A percentile compares a stretch with the other conserved stretches of the same genome.
These are phyloP conservation scores for Russula sp. DNA, from an alignment of 768 basidiomycete species.

Conservation along the genomic window DNA sequence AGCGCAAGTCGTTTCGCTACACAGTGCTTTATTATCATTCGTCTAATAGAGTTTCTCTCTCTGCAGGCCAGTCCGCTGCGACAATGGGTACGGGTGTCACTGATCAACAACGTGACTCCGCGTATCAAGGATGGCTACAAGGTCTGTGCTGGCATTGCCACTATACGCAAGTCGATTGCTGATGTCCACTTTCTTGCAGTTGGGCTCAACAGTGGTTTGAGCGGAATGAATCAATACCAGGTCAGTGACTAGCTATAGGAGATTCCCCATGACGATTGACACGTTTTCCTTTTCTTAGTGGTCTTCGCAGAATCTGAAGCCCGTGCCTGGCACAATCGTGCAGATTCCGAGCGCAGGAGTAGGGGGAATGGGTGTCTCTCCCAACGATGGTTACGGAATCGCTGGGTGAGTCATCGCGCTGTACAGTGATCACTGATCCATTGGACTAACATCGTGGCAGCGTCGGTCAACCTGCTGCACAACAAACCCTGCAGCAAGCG, in stretches of 20 bases:
- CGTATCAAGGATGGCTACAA: constrained; percentile 15
- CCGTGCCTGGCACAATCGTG: constrained; percentile 13
- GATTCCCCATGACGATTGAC: not conserved
- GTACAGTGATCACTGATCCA: not conserved
- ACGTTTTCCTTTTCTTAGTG: constrained; percentile 3
- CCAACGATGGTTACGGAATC: constrained; percentile 23
- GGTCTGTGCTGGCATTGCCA: constrained; percentile 1
- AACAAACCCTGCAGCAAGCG: constrained; percentile 7
- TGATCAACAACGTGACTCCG: not conserved
- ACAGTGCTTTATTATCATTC: not conserved
- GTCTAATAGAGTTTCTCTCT: not conserved
- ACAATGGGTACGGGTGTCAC: constrained; percentile 5
- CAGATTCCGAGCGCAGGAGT: not conserved
- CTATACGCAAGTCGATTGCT: not conserved
- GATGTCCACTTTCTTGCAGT: not conserved
- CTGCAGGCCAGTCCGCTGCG: constrained; percentile 13
- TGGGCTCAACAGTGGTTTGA: constrained; percentile 1
- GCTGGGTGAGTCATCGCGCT: constrained; percentile 10
- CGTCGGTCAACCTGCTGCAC: not conserved
- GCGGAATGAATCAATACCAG: constrained; percentile 21
- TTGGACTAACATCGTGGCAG: constrained; percentile 2
- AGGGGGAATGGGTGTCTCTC: constrained; percentile 13
- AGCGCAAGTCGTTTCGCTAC: constrained; percentile 5
- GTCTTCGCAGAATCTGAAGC: constrained; percentile 6
- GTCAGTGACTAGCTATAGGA: not conserved